Base-by-base conservation (phyloP, 805 yeast genomes). In the Saccharomycopsis sp. region DNA sequence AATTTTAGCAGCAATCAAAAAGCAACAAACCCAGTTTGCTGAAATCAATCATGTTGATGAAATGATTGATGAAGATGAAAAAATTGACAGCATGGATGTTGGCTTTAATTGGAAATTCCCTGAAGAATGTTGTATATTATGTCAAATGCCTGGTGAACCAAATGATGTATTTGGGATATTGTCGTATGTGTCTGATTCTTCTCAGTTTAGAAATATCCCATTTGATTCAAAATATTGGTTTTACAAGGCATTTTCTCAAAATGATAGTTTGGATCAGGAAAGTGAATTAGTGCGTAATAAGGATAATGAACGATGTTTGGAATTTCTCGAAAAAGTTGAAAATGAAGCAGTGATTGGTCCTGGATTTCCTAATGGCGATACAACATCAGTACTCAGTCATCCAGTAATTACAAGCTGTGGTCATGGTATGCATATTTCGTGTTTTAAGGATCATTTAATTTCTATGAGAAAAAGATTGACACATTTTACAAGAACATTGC, bases 361-460 rank as follows among this genome's bases (percentile, higher is more conserved):
- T 0, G 89, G 90, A 1, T 86, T 82, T 53, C 76, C 79, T 3
- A 56, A 53, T 6, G 61, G 58, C 16, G 60, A 60, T 17, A 58
- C 57, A 35, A 51, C 51, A 46, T 62, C 51, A 45, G 63, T 38
- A 62, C 64, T 33, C 68, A 74, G 33, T 64, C 65, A 70, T 45
- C 59, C 73, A 5, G 71, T 81, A 1, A 68, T 81, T 2, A 74
- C 78, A 49, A 81, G 95, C 41, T 90, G 98, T 66, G 95, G 96
- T 1, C 98, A 90, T 62, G 94, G 95, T 1, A 82, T 90, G 80
- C 98, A 90, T 60, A 77, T 74, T 50, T 69, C 75, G 14, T 90
- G 98, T 58, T 82, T 81, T 55, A 61, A 75, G 43, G 77, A 78
- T 47, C 85, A 78, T 56, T 60, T 82, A 56, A 66, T 68, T 26